Evolutionary conservation across 768 basidiomycete species (phyloP), one percentile per base, ranked within the genome.

Genomic region (Daedalea quercina): DNA sequence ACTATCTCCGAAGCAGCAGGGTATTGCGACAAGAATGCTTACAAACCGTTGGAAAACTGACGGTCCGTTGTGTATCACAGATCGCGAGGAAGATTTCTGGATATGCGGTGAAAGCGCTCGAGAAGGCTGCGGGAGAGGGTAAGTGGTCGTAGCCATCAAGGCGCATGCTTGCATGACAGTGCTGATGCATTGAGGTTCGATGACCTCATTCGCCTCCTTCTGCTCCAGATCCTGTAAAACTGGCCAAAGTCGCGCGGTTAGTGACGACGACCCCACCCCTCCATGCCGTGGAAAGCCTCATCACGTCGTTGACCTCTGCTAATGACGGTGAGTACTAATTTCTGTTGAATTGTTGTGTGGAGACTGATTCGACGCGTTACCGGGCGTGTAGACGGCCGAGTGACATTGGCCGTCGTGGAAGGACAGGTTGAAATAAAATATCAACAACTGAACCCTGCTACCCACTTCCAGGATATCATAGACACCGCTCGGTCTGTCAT

Each of bases 391-490:
- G 91, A 94, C 59, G 91, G 91, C 0, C 79, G 90, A 24, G 72
- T 94, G 9, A 80, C 83, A 9, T 68, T 81, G 17, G 66, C 70
- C 1, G 67, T 73, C 11, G 59, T 65, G 2, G 57, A 73, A 28
- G 70, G 69, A 54, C 73, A 70, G 28, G 73, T 89, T 3, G 83
- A 86, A 54, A 71, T 97, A 49, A 92, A 88, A 62, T 99, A 96
- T 61, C 89, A 96, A 56, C 82, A 93, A 19, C 78, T 99, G 22
- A 97, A 98, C 62, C 94, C 96, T 1, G 81, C 90, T 1, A 87
- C 90, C 6, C 76, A 84, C 53, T 98, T 98, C 63, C 73, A 76
- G 51, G 87, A 91, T n/a, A 79, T 97, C 6, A 81, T 91, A 0
- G 83, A 92, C 19, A 74, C 76, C 23, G 91, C 94, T 1, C 73